A percentile compares a stretch with the other conserved stretches of the same genome.
Evolutionary conservation across 345 rosid species (phyloP).

Genomic region (Eucalyptus caleyi): DNA sequence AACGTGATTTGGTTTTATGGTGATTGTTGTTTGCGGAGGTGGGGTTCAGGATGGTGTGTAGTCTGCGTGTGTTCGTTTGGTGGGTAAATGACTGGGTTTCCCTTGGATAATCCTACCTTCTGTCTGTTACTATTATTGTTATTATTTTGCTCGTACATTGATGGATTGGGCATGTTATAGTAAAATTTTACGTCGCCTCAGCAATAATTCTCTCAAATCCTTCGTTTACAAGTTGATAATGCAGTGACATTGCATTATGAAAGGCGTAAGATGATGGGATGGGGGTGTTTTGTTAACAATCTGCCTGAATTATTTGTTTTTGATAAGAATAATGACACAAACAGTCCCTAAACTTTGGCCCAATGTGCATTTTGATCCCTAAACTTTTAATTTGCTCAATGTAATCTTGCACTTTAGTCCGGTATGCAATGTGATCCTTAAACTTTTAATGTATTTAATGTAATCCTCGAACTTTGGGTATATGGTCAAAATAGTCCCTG

Average conservation of each 20-base stretch:
- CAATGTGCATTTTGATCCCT: rapidly evolving
- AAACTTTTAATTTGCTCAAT: no score
- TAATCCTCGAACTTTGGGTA: rapidly evolving
- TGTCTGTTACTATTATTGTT: not conserved
- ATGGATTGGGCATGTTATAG: not conserved
- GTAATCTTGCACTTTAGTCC: rapidly evolving
- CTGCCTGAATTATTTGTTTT: not conserved
- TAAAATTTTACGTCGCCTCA: not conserved
- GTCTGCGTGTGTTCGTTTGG: no score
- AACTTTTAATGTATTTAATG: no score
- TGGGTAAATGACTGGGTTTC: not conserved
- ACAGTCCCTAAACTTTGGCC: rapidly evolving
- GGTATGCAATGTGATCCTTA: rapidly evolving
- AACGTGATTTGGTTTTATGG: no score
- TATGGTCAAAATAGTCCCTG: rapidly evolving
- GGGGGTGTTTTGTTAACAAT: not conserved
- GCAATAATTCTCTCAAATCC: not conserved
- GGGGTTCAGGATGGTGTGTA: no score
- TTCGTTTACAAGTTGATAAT: not conserved
- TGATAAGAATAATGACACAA: rapidly evolving
- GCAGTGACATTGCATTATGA: not conserved
- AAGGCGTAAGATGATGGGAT: not conserved
- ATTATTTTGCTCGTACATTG: not conserved
- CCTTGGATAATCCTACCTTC: not conserved
- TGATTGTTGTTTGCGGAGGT: no score